Conservation (phyloP, 2,329 filamentous ascomycete genomes). For the Fusarium siculi region DNA sequence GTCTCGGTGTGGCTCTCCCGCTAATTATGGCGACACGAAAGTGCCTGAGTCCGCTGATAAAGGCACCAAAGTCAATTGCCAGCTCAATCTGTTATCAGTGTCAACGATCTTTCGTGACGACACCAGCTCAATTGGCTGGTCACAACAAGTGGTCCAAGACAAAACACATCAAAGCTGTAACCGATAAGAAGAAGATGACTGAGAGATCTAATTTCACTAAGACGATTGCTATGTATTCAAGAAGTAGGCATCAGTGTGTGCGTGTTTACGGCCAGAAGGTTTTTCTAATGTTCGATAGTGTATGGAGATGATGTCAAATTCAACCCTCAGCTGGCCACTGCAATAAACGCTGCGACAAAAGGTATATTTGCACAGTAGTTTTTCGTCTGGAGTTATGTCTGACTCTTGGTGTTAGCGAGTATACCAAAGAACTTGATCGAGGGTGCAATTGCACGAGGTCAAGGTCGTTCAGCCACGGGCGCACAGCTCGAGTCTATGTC, state of each 20-base stretch:
- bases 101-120: conserved; percentile 60
- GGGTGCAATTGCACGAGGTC: conserved; percentile 85
- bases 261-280: not conserved
- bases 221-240: conserved; percentile 79
- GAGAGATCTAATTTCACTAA: conserved; percentile 75
- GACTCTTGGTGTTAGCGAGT: conserved; percentile 60
- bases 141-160: conserved; percentile 98
- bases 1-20: not conserved
- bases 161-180: conserved; percentile 90
- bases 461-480: conserved; percentile 82
- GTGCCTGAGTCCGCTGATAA: conserved; percentile 28
- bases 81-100: conserved; percentile 59
- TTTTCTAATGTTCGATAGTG: conserved; percentile 59
- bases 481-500: conserved; percentile 79
- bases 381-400: not conserved
- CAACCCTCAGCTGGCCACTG: conserved; percentile 80
- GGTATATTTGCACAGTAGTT: conserved; percentile 52
- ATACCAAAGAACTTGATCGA: conserved; percentile 89
- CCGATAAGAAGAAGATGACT: conserved; percentile 81
- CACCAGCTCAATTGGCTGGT: conserved; percentile 65
- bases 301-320: conserved; percentile 77
- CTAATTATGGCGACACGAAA: conserved; percentile 31
- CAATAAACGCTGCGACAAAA: conserved; percentile 83
- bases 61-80: conserved; percentile 13
- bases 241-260: conserved; percentile 61